Evolutionary conservation across 2,329 filamentous ascomycete genomes (phyloP).

Genomic region (Ambrosiella beaveri): DNA sequence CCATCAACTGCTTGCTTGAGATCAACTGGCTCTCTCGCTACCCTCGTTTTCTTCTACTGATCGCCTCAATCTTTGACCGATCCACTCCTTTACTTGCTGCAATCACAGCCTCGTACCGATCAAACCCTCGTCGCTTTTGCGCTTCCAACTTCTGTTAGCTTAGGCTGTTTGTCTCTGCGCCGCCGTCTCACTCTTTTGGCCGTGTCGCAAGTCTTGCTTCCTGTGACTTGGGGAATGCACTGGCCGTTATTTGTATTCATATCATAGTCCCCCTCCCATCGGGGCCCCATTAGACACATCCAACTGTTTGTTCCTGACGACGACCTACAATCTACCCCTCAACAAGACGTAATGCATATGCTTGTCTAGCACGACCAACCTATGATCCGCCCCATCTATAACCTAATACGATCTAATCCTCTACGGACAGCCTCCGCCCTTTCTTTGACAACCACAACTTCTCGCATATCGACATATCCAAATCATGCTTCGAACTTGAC

Average conservation of each 20-base stretch:
- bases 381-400: slow-evolving; percentile 1
- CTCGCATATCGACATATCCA: not conserved
- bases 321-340: not conserved
- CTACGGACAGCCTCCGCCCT: not conserved
- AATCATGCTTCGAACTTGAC: not conserved
- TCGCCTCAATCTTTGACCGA: not conserved
- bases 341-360: not conserved
- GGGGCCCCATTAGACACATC: not conserved
- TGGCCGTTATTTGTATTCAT: slow-evolving; percentile 8
- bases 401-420: not conserved
- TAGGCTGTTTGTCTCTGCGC: not conserved
- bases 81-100: slow-evolving; percentile 4
- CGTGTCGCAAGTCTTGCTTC: not conserved
- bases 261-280: not conserved
- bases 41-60: not conserved
- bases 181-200: slow-evolving; percentile 1
- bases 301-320: not conserved
- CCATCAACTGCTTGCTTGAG: slow-evolving; percentile 1
- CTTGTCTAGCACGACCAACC: not conserved
- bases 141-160: not conserved
- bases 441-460: not conserved
- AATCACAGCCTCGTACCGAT: slow-evolving; percentile 1
- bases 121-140: not conserved
- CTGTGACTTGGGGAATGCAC: slow-evolving; percentile 9
- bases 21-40: not conserved